Base-by-base conservation (phyloP, 192 early-diverging fungal genomes). In the Podochytrium sp. region DNA sequence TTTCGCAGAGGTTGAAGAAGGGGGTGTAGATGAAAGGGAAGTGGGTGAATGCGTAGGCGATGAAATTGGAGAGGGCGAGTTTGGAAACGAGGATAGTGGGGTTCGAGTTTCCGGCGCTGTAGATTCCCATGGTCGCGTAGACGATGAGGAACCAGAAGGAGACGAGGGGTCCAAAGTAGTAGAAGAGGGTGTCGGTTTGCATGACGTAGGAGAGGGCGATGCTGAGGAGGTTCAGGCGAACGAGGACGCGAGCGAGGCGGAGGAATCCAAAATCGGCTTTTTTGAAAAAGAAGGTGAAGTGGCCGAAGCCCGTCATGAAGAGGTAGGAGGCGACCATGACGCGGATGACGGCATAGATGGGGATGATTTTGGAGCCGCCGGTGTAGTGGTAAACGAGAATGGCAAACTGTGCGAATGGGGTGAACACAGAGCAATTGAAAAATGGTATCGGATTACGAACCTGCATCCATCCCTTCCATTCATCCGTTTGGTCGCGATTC, bases 391-490 rank as follows among this genome's bases (percentile, higher is more conserved):
- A 94, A 12, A 89, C 78, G 35, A 69, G 66, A 41, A 69, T 69
- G 50, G 66, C 47, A 69, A 69, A 69, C 66, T 69, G 7, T 2
- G 7, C 0, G 32, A 65, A 14, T 14, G 43, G 20, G 10, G 20
- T 47, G 30, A 62, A 20, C 10, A 6, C 20, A 37, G 16, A 39
- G 12, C 10, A 34, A 14, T 37, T 37, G 6, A 27, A 27, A 30
- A 57, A 57, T 10, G 38, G 1, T 4, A 30, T 16, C 29, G 91
- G 76, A 47, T 91, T 87, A 20, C 81, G 59, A 1, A 92, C 71
- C 81, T 94, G 92, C 92, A 94, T 94, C 92, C 92, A 94, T 0
- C 92, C 92, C 72, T 91, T 92, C 92, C 92, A 94, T 76, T 94
- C 92, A 58, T 94, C 91, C 7, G 92, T 94, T 75, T 92, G 91